These are phyloP conservation scores for Poronia punctata DNA, from an alignment of 495 filamentous ascomycete species.

Conservation along the genomic window DNA sequence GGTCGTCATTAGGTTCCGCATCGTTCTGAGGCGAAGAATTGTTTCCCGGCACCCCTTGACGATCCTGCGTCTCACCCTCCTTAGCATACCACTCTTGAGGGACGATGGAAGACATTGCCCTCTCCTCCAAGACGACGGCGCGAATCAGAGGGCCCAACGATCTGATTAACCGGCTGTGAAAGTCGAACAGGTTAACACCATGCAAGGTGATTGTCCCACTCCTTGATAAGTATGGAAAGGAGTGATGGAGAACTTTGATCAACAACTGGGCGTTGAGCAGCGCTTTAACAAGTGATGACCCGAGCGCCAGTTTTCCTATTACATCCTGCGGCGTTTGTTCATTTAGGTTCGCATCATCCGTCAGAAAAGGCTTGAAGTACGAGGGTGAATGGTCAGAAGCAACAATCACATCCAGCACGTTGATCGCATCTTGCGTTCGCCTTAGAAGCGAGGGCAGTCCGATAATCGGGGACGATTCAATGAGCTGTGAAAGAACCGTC, in stretches of 20 bases:
- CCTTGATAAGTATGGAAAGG: constrained; percentile 59
- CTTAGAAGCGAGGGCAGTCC: constrained; percentile 73
- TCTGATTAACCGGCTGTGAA: constrained; percentile 60
- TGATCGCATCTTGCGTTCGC: constrained; percentile 60
- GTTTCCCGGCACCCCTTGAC: constrained; percentile 6
- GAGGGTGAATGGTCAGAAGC: constrained; percentile 25
- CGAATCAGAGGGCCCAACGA: constrained; percentile 70
- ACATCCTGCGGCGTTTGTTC: constrained; percentile 26
- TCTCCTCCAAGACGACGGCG: constrained; percentile 76
- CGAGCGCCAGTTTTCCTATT: constrained; percentile 41
- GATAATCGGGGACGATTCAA: constrained; percentile 76
- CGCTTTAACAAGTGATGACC: constrained; percentile 69
- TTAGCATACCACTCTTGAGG: constrained; percentile 36
- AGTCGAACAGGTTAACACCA: constrained; percentile 72
- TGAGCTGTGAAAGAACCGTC: constrained; percentile 67
- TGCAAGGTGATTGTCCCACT: constrained; percentile 43
- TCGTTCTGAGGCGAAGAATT: constrained; percentile 1
- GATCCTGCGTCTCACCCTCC: constrained; percentile 12
- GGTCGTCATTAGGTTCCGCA: constrained; percentile 5
- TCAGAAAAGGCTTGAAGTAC: constrained; percentile 57
- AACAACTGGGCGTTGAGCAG: constrained; percentile 69
- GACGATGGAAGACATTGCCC: constrained; percentile 47
- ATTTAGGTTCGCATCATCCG: constrained; percentile 17
- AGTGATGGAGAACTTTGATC: constrained; percentile 61
- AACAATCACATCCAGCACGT: constrained; percentile 60